phyloP scores from a whole-genome alignment of 768 basidiomycete species.

The Chalciporus piperatus region DNA sequence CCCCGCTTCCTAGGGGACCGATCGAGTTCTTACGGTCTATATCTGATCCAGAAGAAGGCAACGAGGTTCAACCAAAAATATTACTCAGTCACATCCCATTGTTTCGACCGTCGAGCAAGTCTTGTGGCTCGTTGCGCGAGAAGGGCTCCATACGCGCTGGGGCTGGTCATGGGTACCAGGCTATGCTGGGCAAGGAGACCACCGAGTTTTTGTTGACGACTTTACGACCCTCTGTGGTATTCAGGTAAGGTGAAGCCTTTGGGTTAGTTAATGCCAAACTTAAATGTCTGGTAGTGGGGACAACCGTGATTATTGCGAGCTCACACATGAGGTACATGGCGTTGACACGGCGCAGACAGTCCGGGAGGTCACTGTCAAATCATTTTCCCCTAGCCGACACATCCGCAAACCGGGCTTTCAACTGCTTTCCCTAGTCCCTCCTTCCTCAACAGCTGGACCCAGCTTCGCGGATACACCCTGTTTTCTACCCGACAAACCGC shows the following conservation, averaged over 20 bases:
- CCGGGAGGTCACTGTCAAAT: conserved; percentile 85
- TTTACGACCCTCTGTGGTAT: conserved; percentile 65
- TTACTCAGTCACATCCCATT: conserved; percentile 87
- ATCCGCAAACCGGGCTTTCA: conserved; percentile 82
- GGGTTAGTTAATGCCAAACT: too few species aligned
- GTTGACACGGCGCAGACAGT: conserved; percentile 31
- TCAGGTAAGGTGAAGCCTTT: conserved; percentile 50
- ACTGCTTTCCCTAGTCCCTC: conserved; percentile 64
- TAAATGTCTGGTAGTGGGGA: conserved; percentile 56
- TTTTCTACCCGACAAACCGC: conserved; percentile 69
- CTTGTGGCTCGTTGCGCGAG: conserved; percentile 78
- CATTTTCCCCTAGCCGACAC: conserved; percentile 74
- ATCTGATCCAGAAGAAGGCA: conserved; percentile 31
- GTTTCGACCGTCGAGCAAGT: conserved; percentile 65
- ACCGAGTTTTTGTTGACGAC: conserved; percentile 66
- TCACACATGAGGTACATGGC: conserved; percentile 47
- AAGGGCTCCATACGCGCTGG: conserved; percentile 67
- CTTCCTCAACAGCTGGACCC: conserved; percentile 25
- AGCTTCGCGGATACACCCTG: conserved; percentile 70
- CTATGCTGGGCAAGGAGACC: conserved; percentile 77
- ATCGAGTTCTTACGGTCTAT: conserved; percentile 57
- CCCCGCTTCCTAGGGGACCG: conserved; percentile 49
- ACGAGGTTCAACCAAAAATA: conserved; percentile 37
- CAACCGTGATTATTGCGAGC: conserved; percentile 89
- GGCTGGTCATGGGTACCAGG: conserved; percentile 80